Evolutionary conservation across 1,284 basidiomycete species (phyloP).

Genomic region (Moesziomyces aphidis): DNA sequence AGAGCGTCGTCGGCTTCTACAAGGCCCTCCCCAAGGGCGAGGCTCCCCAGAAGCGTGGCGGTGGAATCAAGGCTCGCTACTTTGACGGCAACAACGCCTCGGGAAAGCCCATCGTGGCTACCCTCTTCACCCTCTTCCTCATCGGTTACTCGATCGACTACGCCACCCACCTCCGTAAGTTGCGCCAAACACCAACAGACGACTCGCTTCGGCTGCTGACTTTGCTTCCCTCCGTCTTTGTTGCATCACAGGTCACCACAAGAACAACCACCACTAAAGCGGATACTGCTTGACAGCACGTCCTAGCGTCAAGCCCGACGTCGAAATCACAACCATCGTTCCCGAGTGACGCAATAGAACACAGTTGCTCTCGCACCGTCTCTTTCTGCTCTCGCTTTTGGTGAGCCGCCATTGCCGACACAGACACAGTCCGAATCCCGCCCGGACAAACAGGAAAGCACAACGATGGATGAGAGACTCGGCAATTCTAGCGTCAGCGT

Average conservation of each 20-base stretch:
- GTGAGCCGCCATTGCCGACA: no score
- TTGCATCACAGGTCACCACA: conserved; percentile 47
- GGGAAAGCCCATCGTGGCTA: conserved; percentile 78
- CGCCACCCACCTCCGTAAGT: conserved; percentile 58
- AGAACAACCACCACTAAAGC: conserved; percentile 56
- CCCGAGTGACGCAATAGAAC: background rate
- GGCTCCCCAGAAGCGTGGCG: conserved; percentile 75
- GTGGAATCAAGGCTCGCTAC: conserved; percentile 79
- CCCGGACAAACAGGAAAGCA: no score
- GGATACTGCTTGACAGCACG: background rate
- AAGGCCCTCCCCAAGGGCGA: conserved; percentile 83
- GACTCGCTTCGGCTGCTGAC: conserved; percentile 4
- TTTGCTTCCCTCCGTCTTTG: background rate
- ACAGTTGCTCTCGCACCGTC: background rate
- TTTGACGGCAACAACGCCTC: conserved; percentile 88
- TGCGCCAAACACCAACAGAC: no score
- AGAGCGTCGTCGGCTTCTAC: conserved; percentile 91
- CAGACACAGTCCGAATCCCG: no score
- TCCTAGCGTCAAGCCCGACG: background rate
- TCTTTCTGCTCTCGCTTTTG: background rate
- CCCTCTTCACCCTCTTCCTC: conserved; percentile 81
- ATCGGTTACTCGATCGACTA: conserved; percentile 74
- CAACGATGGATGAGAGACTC: no score
- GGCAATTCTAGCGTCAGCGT: no score
- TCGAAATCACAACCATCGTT: background rate